phyloP scores from a whole-genome alignment of 23 red algal genomes.

The Gracilariopsis chorda region DNA sequence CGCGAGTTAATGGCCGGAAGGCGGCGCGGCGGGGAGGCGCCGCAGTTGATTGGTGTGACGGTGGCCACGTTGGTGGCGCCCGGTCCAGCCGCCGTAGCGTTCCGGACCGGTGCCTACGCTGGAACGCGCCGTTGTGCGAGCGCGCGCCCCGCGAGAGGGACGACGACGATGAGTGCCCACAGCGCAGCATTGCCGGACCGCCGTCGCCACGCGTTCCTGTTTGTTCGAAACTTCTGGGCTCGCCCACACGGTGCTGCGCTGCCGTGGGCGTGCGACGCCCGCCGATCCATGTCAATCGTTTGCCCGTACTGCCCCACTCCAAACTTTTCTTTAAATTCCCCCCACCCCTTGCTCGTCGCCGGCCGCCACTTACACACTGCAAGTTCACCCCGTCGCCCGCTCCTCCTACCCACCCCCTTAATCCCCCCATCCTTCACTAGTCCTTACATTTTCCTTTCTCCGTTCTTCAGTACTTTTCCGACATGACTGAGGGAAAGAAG shows the following conservation, averaged over 20 bases:
- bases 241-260: neutral
- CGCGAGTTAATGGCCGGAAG: too few relatives aligned
- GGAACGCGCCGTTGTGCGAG: too few relatives aligned
- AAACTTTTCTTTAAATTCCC: neutral
- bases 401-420: neutral
- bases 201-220: neutral
- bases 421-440: neutral
- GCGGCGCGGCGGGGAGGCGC: too few relatives aligned
- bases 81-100: too few relatives aligned
- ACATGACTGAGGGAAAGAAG: constrained; percentile 95
- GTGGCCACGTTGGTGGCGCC: neutral
- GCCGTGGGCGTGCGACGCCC: neutral
- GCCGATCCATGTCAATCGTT: neutral
- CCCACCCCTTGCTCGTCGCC: neutral
- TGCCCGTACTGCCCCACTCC: neutral
- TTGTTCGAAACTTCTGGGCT: neutral
- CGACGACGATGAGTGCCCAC: neutral
- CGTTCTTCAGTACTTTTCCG: neutral
- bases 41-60: neutral
- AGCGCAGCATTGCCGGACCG: neutral
- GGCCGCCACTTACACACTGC: neutral
- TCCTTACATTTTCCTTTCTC: constrained; percentile 1
- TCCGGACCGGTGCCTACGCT: too few relatives aligned
- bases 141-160: too few relatives aligned
- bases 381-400: neutral